A percentile compares a stretch with the other conserved stretches of the same genome.
These are phyloP conservation scores for Trichoderma orchidacearum DNA, from an alignment of 495 filamentous ascomycete genomes.

Conservation along the genomic window DNA sequence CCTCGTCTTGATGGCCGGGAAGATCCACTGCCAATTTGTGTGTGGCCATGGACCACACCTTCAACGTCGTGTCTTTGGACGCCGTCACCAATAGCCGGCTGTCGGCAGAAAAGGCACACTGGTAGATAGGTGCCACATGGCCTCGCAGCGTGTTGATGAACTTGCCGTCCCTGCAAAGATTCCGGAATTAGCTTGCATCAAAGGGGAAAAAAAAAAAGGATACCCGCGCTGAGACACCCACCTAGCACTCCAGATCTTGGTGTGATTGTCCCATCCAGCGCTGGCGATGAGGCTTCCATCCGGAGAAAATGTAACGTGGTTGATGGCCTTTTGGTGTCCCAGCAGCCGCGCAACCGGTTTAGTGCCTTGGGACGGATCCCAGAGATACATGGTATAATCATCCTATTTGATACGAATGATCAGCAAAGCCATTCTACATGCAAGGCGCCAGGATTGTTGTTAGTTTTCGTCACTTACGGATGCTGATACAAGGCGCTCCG, in stretches of 20 bases:
- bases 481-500: slow-evolving; percentile 80
- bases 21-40: slow-evolving; percentile 76
- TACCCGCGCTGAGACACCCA: slow-evolving; percentile 18
- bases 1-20: slow-evolving; percentile 89
- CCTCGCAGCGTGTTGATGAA: slow-evolving; percentile 80
- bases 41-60: slow-evolving; percentile 81
- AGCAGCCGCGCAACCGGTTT: slow-evolving; percentile 81
- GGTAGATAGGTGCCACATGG: slow-evolving; percentile 88
- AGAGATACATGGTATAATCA: slow-evolving; percentile 94
- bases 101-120: slow-evolving; percentile 82
- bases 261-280: slow-evolving; percentile 81
- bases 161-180: slow-evolving; percentile 38
- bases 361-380: slow-evolving; percentile 66
- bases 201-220: too few species aligned
- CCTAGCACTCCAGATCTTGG: slow-evolving; percentile 76
- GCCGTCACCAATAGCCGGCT: slow-evolving; percentile 70
- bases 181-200: slow-evolving; percentile 3
- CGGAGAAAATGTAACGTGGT: slow-evolving; percentile 87
- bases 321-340: slow-evolving; percentile 93
- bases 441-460: slow-evolving; percentile 22
- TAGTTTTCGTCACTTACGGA: too few species aligned
- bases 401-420: slow-evolving; percentile 25
- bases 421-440: neutral
- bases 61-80: slow-evolving; percentile 87
- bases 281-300: slow-evolving; percentile 78